Evolutionary conservation across 352 stramenopile genomes (phyloP), one percentile per base, ranked within the genome.

Genomic region (Globisporangium uncinulatum): DNA sequence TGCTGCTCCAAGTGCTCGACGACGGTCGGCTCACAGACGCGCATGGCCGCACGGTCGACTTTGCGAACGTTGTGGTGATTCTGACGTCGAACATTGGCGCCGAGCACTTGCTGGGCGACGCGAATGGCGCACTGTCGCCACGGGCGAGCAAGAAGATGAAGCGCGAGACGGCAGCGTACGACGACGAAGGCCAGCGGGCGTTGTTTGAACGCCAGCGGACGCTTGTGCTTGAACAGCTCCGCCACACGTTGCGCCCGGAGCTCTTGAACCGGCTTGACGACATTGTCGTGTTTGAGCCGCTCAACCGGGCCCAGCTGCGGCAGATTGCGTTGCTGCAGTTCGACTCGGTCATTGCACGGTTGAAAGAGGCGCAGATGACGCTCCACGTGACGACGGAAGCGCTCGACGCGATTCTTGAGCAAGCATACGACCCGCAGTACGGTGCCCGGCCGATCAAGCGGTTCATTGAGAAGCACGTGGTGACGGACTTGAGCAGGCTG

Each of bases 11-110:
- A 74, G 71, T 99, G 10, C 73, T 99, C 2, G 97, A 99, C 65
- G 97, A 99, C 69, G 97, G 97, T 17, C 87, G 97, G 6, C 65
- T 99, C 44, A 99, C 97, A 6, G 97, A 99, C 67, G 92, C 78
- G 32, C 89, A 98, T 64, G 96, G 96, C 53, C 73, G 92, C 19
- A 98, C 92, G n/a, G 90, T 99, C 6, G 94, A 99, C 59, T 99
- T 99, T 64, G 87, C 81, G 0, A 99, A 99, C 66, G 94, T 95
- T 2, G 92, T 99, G 46, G 89, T 99, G 49, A 98, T 99, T 67
- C 86, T 99, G 69, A 99, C 97, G 34, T 97, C 83, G 0, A 99
- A 99, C 72, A 85, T 99, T 62, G 96, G 95, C n/a, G 4, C 32
- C n/a, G n/a, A n/a, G 32, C 5, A 37, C 32, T 4, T 37, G 32